These are phyloP conservation scores for Alternaria arborescens DNA, from an alignment of 2,329 filamentous ascomycete species.

Conservation along the genomic window DNA sequence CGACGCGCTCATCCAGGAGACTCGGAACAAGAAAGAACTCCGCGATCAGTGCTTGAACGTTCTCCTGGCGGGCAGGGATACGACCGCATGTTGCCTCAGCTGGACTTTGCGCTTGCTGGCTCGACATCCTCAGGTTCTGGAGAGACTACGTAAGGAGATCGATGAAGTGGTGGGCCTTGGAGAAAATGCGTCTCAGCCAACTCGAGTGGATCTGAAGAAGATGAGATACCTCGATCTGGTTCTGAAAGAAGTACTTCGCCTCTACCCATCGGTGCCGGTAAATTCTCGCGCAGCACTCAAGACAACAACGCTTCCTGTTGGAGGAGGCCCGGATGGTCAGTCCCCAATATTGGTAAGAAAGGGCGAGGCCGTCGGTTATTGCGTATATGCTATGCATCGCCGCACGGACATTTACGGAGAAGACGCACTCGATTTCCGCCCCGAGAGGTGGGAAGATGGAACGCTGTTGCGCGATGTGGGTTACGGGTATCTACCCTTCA, in stretches of 20 bases:
- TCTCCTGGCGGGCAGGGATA: slow-evolving; percentile 84
- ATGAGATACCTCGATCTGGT: slow-evolving; percentile 9
- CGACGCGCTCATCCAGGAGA: slow-evolving; percentile 82
- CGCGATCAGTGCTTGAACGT: slow-evolving; percentile 84
- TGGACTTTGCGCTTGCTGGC: slow-evolving; percentile 67
- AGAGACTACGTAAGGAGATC: slow-evolving; percentile 45
- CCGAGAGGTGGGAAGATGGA: slow-evolving; percentile 46
- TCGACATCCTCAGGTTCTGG: slow-evolving; percentile 45
- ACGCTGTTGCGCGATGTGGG: slow-evolving; percentile 16
- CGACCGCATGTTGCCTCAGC: slow-evolving; percentile 80
- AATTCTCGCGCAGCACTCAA: slow-evolving; percentile 35
- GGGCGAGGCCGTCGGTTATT: slow-evolving; percentile 37
- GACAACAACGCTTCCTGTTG: slow-evolving; percentile 40
- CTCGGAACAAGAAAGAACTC: slow-evolving; percentile 70
- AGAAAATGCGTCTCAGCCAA: slow-evolving; percentile 31
- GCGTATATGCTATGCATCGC: slow-evolving; percentile 44
- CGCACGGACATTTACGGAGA: slow-evolving; percentile 47
- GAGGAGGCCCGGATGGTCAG: slow-evolving; percentile 44
- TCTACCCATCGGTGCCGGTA: slow-evolving; percentile 44
- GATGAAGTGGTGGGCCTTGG: slow-evolving; percentile 31
- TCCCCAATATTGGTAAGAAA: slow-evolving; percentile 45
- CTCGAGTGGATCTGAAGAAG: slow-evolving; percentile 15
- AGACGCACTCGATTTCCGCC: slow-evolving; percentile 48
- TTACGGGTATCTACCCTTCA: slow-evolving; percentile 44
- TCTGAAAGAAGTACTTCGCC: slow-evolving; percentile 48